These are phyloP conservation scores for Adiantum capillusveneris DNA, from an alignment of 75 land plant genomes.

Conservation along the genomic window DNA sequence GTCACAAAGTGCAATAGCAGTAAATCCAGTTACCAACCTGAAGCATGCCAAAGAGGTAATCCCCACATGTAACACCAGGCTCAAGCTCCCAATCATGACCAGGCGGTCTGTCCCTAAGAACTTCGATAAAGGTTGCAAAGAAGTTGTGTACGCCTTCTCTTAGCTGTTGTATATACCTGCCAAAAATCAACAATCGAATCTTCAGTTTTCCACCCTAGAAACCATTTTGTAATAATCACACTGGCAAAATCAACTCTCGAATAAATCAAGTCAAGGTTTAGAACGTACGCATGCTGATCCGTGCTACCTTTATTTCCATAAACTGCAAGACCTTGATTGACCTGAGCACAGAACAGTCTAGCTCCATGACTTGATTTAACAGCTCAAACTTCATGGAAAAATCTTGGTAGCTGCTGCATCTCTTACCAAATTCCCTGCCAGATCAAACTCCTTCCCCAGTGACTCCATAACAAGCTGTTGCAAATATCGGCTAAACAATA, in stretches of 20 bases:
- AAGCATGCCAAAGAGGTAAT: slow-evolving; percentile 92
- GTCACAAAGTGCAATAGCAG: too few species aligned
- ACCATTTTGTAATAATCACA: too few species aligned
- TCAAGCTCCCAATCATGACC: slow-evolving; percentile 99
- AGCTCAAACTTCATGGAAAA: too few species aligned
- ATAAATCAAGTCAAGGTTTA: too few species aligned
- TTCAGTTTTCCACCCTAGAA: too few species aligned
- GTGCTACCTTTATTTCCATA: slow-evolving; percentile 99
- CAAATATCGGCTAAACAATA: slow-evolving; percentile 83
- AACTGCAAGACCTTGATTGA: slow-evolving; percentile 86
- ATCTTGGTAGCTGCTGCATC: too few species aligned
- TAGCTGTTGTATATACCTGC: slow-evolving; percentile 89
- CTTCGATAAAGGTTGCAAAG: slow-evolving; percentile 95
- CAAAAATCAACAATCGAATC: too few species aligned
- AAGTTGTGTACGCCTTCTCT: slow-evolving; percentile 97
- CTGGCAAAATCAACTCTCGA: too few species aligned
- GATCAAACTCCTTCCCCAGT: slow-evolving; percentile 89
- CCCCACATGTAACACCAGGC: slow-evolving; percentile 98
- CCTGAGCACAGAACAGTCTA: slow-evolving; percentile 7
- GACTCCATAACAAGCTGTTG: slow-evolving; percentile 99
- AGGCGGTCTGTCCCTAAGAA: slow-evolving; percentile 92
- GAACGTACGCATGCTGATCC: slow-evolving; percentile 91
- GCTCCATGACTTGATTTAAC: too few species aligned
- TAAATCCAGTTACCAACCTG: slow-evolving; percentile 36
- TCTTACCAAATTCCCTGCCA: slow-evolving; percentile 83